These are phyloP conservation scores for Tulasnella sp. DNA, from an alignment of 768 basidiomycete species.

Conservation along the genomic window DNA sequence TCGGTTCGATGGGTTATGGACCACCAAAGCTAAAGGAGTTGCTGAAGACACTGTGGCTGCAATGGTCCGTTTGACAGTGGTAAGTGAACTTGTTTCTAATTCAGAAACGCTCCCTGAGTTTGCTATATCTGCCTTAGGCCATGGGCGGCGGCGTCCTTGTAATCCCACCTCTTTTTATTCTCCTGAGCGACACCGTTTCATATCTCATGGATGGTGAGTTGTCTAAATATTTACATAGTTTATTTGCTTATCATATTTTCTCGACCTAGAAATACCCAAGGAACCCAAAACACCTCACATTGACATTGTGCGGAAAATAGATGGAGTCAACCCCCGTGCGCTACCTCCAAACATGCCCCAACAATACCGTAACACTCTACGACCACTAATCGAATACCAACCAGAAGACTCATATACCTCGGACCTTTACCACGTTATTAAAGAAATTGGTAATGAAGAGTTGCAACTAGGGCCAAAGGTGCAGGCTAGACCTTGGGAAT, in stretches of 20 bases:
- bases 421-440: conserved; percentile 2
- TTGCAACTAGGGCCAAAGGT: conserved; percentile 12
- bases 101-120: no score
- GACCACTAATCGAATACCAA: conserved; percentile 7
- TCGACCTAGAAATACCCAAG: conserved; percentile 9
- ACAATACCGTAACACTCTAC: neutral
- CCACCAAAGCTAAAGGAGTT: conserved; percentile 2
- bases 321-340: neutral
- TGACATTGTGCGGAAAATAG: conserved; percentile 7
- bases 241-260: neutral
- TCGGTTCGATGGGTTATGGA: conserved; percentile 12
- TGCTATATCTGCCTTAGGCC: neutral
- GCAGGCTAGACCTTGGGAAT: conserved; percentile 15
- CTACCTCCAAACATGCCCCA: conserved; percentile 9
- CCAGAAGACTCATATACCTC: conserved; percentile 6
- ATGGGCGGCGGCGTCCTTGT: neutral
- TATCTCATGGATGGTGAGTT: conserved; percentile 14
- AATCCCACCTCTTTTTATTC: neutral
- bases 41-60: conserved; percentile 1
- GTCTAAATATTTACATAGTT: neutral
- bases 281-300: conserved; percentile 5
- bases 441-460: neutral
- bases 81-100: neutral
- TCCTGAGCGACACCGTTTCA: conserved; percentile 11
- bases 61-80: conserved; percentile 7